Evolutionary conservation across 345 rosid genomes (phyloP), one percentile per base, ranked within the genome.

Genomic region (Citrus trifoliata): DNA sequence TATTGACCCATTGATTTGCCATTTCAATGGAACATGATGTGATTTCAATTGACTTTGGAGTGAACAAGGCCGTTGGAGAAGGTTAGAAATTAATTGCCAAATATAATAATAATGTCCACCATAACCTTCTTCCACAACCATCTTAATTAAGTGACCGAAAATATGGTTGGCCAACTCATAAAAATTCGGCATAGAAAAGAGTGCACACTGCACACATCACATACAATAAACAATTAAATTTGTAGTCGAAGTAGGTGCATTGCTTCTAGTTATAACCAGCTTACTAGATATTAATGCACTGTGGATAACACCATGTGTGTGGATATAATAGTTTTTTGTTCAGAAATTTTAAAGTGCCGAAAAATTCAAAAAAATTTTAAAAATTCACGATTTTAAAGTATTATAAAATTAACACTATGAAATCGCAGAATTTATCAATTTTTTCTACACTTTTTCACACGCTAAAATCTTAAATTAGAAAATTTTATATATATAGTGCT

Each of bases 311-410:
- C 7, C 37, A 0, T 0, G 37, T 35, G 7, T 35, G 37, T 6
- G 7, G 5, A 35, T 35, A 35, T 35, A 35, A 5, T 35, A 5
- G 0, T 35, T 35, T 35, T 5, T 0, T 35, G 7, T 35, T 35
- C 0, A 5, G 0, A 5, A 33, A 5, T 33, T 35, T 35, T 35
- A 35, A 35, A 35, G 1, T 35, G 1, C 0, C 0, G 1, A 33
- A 33, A 33, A 5, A 0, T 5, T 5, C 0, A 0, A 0, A 33
- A 33, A 5, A 5, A 0, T 4, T 4, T 33, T 33, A 33, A 33
- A 33, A 33, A 0, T 0, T 4, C 0, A 5, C 0, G 6, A 0
- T 33, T 33, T 33, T 33, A 33, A 33, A 33, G 0, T 4, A 4
- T 32, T 32, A 32, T 32, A 3, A 32, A 33, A 5, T 33, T 35